These are phyloP conservation scores for Gliomastix tumulicola DNA, from an alignment of 2,329 filamentous ascomycete species.

Conservation along the genomic window DNA sequence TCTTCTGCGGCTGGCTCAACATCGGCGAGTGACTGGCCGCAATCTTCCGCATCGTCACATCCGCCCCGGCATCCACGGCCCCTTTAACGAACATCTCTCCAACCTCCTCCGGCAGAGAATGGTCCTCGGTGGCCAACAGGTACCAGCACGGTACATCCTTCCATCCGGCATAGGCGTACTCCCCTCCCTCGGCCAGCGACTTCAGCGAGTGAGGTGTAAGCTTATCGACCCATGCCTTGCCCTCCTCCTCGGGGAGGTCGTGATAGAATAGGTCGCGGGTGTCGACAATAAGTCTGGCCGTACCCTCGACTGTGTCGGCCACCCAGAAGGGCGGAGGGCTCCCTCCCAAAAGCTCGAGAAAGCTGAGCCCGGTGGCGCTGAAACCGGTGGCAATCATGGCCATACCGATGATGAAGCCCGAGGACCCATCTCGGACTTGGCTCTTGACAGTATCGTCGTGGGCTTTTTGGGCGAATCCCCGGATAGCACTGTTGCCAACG, in stretches of 20 bases:
- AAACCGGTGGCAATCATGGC: constrained; percentile 38
- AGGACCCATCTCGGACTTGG: constrained; percentile 4
- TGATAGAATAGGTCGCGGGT: constrained; percentile 39
- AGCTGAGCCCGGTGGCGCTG: constrained; percentile 23
- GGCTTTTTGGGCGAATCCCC: constrained; percentile 27
- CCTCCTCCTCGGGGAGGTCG: constrained; percentile 36
- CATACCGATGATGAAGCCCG: constrained; percentile 33
- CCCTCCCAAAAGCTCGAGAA: constrained; percentile 32
- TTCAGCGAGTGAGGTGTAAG: constrained; percentile 33
- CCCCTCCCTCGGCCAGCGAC: constrained; percentile 34
- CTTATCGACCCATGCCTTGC: constrained; percentile 28
- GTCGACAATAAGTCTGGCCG: constrained; percentile 27
- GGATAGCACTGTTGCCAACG: constrained; percentile 36
- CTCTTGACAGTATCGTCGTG: neutral
- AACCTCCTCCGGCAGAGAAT: constrained; percentile 25
- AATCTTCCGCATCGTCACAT: constrained; percentile 30
- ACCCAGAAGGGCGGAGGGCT: constrained; percentile 33
- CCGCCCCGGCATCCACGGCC: constrained; percentile 27
- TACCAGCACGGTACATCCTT: constrained; percentile 38
- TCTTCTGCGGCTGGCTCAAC: constrained; percentile 34
- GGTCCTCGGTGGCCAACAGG: constrained; percentile 33
- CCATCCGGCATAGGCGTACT: constrained; percentile 38
- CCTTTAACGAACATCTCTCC: constrained; percentile 28
- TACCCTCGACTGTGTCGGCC: constrained; percentile 29
- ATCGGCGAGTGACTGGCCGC: constrained; percentile 41